Conservation (phyloP, 2,329 filamentous ascomycete genomes). For the Arthrobotrys musiformis region DNA sequence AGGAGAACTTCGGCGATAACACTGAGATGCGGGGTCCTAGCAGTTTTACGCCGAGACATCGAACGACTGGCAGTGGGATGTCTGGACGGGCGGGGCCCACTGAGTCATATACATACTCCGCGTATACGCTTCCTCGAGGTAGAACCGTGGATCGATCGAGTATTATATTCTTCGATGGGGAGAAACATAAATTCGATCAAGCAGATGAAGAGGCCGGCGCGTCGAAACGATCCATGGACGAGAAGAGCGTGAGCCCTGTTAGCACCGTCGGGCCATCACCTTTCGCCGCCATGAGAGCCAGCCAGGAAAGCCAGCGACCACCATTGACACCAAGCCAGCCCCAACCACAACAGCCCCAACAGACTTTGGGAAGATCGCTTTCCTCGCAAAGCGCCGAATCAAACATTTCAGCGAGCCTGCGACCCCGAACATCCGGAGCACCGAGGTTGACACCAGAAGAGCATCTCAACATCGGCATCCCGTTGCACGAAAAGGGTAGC, state of each 20-base stretch:
- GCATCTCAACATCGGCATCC: conserved; percentile 88
- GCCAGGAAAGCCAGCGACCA: conserved; percentile 44
- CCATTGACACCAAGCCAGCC: conserved; percentile 8
- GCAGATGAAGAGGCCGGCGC: background rate
- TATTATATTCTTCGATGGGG: conserved; percentile 50
- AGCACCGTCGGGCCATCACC: conserved; percentile 13
- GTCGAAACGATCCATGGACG: conserved; percentile 15
- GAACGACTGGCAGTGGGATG: conserved; percentile 42
- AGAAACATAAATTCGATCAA: conserved; percentile 35
- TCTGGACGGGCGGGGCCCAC: conserved; percentile 38
- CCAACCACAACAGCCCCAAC: conserved; percentile 9
- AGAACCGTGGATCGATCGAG: conserved; percentile 42
- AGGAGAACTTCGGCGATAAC: conserved; percentile 46
- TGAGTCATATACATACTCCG: conserved; percentile 49
- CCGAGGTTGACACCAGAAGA: conserved; percentile 71
- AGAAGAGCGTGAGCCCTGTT: conserved; percentile 32
- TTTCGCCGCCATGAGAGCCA: conserved; percentile 46
- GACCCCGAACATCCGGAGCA: conserved; percentile 31
- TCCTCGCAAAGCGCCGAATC: conserved; percentile 41
- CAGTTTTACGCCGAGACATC: conserved; percentile 38
- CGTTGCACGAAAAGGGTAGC: conserved; percentile 85
- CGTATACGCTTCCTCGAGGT: conserved; percentile 40
- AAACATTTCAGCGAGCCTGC: conserved; percentile 13
- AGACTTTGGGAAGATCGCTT: conserved; percentile 23
- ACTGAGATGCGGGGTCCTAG: conserved; percentile 38